These are phyloP conservation scores for Acrodontium crateriforme DNA, from an alignment of 2,329 filamentous ascomycete genomes.

Conservation along the genomic window DNA sequence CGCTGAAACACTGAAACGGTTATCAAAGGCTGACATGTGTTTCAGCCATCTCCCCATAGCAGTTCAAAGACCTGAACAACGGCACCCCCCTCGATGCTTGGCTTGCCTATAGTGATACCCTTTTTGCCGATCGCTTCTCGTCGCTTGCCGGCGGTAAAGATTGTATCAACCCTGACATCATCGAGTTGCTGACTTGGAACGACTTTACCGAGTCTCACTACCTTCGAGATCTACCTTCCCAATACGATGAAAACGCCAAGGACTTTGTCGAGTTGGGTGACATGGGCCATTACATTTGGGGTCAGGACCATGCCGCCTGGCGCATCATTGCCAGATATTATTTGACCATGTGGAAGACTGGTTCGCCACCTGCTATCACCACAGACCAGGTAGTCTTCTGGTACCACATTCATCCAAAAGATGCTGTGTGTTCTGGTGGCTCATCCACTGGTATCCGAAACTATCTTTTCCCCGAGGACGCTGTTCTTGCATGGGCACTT, in stretches of 20 bases:
- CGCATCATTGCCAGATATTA: constrained; percentile 27
- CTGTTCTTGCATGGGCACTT: constrained; percentile 26
- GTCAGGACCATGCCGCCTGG: constrained; percentile 25
- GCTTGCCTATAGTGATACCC: constrained; percentile 26
- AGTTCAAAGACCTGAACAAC: constrained; percentile 26
- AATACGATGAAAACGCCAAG: constrained; percentile 12
- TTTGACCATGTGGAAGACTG: constrained; percentile 24
- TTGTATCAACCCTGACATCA: constrained; percentile 23
- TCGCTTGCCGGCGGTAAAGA: constrained; percentile 13
- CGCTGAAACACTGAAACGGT: too few relatives aligned
- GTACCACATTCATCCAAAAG: constrained; percentile 26
- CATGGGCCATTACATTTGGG: constrained; percentile 23
- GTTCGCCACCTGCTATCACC: constrained; percentile 18
- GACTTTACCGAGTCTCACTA: constrained; percentile 28
- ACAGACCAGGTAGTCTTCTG: constrained; percentile 26
- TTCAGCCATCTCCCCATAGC: constrained; percentile 26
- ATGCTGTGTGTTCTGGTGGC: constrained; percentile 19
- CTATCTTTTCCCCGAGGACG: constrained; percentile 19
- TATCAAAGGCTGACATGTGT: constrained; percentile 13
- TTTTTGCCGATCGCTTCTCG: constrained; percentile 21
- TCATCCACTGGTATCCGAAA: constrained; percentile 20
- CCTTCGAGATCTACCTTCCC: constrained; percentile 23
- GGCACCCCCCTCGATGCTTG: constrained; percentile 22
- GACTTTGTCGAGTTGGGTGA: constrained; percentile 20
- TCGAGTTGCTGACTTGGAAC: constrained; percentile 27